Evolutionary conservation across 768 basidiomycete genomes (phyloP), one percentile per base, ranked within the genome.

Genomic region (Mycena kentingensis): DNA sequence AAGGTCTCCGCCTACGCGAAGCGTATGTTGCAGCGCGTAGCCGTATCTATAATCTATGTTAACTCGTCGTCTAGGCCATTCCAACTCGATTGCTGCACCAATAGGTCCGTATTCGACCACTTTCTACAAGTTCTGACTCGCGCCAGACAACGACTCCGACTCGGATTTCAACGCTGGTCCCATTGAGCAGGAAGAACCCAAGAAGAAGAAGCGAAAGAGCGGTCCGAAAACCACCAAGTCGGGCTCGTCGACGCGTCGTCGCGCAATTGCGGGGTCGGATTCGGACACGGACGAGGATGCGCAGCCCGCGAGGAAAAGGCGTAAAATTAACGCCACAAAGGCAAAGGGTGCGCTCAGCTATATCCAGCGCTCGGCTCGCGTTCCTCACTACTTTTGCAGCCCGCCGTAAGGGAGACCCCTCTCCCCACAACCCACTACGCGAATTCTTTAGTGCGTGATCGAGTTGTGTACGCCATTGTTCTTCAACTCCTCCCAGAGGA

Each of bases 101-200:
- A 36, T 73, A 35, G 73, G 76, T 76, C 31, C 27, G 63, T 64
- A 24, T 11, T 25, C 28, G 32, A n/a, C 21, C 29, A 5, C 19
- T 46, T 48, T 12, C 36, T 28, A 2, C 28, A 19, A 5, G 12
- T 26, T 25, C 19, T 29, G 47, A 47, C 28, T 32, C 22, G 24
- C n/a, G 12, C 11, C 38, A 75, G 79, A 77, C 46, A 55, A 63
- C 2, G 79, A 81, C 60, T 76, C 78, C 0, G 79, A 82, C 59
- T 70, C 77, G 27, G 79, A 81, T 42, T 82, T 82, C 57, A 72
- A 69, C 24, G 69, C 77, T 3, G 76, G 77, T 2, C 52, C 62
- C 6, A 74, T 73, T 52, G 48, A 74, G 4, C 67, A 67, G 21
- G 71, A 74, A 19, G 32, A 8, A 18, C 32, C 5, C 29, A 36